phyloP scores from a whole-genome alignment of 345 rosid genomes.

The Mercurialis annua region DNA sequence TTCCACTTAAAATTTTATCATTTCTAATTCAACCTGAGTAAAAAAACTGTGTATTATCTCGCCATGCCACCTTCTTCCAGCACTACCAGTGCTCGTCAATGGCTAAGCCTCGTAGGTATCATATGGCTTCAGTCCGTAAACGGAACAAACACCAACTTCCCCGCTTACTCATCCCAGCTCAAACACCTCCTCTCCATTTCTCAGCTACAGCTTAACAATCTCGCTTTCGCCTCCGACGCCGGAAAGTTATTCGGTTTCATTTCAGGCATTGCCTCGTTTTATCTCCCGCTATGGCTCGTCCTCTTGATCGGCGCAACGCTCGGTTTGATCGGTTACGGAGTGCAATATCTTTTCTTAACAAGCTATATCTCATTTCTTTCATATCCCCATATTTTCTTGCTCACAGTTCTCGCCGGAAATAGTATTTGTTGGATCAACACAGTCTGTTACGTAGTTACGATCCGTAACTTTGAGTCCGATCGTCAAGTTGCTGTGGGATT shows the following conservation, averaged over 20 bases:
- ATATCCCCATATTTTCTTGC: conserved; percentile 50
- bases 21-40: too few species aligned
- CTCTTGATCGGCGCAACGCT: conserved; percentile 65
- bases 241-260: conserved; percentile 85
- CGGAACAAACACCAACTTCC: conserved; percentile 82
- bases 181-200: conserved; percentile 68
- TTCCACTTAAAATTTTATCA: too few species aligned
- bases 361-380: conserved; percentile 41
- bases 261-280: conserved; percentile 72
- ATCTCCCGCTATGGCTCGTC: conserved; percentile 70
- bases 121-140: conserved; percentile 78
- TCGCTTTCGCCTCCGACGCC: conserved; percentile 90
- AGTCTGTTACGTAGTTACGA: conserved; percentile 55
- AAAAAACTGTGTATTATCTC: too few species aligned
- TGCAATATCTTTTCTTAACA: conserved; percentile 65
- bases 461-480: conserved; percentile 46
- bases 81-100: conserved; percentile 33
- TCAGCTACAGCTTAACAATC: conserved; percentile 73
- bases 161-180: conserved; percentile 86
- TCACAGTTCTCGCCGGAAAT: conserved; percentile 75
- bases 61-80: not conserved
- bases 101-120: conserved; percentile 73
- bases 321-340: conserved; percentile 70
- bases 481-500: conserved; percentile 74
- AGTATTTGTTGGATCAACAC: conserved; percentile 99